Conservation (phyloP, 768 basidiomycete genomes). For the Leccinellum luteum region DNA sequence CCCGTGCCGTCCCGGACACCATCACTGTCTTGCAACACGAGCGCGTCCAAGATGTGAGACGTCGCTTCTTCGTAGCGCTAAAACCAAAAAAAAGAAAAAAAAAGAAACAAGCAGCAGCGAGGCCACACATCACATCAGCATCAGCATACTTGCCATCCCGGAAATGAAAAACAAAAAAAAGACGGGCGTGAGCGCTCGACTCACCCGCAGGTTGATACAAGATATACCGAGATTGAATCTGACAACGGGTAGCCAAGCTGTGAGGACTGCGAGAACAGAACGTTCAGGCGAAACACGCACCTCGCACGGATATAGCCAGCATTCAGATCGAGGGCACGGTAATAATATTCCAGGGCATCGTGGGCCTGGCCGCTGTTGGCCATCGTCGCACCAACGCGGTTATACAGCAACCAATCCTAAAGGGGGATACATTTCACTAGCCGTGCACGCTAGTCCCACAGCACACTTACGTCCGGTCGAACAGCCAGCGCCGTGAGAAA, state of each 20-base stretch:
- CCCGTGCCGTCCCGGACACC: constrained; percentile 48
- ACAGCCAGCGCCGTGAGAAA: constrained; percentile 86
- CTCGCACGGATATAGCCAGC: constrained; percentile 89
- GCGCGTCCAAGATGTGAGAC: constrained; percentile 82
- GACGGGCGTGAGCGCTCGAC: constrained; percentile 15
- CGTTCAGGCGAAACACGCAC: constrained; percentile 34
- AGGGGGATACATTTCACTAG: background rate
- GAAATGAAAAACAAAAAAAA: background rate
- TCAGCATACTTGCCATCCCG: background rate
- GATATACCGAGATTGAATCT: constrained; percentile 95
- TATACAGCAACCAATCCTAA: constrained; percentile 91
- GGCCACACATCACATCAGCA: background rate
- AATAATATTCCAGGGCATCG: constrained; percentile 86
- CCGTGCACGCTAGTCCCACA: background rate
- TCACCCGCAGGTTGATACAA: constrained; percentile 79
- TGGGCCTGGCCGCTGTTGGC: constrained; percentile 82
- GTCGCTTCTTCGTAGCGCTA: constrained; percentile 87
- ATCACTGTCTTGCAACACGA: constrained; percentile 86
- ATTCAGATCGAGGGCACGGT: constrained; percentile 80
- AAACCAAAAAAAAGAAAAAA: background rate
- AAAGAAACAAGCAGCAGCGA: background rate
- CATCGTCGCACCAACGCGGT: constrained; percentile 91
- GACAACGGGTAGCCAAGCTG: background rate
- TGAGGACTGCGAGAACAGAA: background rate
- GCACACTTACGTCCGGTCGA: constrained; percentile 69